Conservation (phyloP, 192 early-diverging fungal genomes). For the Coemansia sp. region DNA sequence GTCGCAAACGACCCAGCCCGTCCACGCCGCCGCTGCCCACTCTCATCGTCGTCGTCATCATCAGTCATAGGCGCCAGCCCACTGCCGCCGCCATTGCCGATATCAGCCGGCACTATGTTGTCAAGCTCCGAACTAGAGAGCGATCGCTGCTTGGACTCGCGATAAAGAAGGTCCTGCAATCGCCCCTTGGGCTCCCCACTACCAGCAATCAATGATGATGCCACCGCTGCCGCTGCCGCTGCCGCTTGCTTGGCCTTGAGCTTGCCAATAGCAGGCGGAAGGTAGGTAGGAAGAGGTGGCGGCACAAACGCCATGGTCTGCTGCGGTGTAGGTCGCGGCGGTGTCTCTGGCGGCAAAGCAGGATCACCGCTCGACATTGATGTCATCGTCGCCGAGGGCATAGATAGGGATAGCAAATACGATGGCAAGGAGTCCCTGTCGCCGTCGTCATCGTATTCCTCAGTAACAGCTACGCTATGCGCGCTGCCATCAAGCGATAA, state of each 20-base stretch:
- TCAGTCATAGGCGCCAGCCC: not conserved
- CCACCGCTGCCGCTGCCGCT: too few species aligned
- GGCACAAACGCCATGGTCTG: slow-evolving; percentile 7
- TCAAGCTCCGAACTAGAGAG: slow-evolving; percentile 51
- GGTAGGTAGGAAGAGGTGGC: not conserved
- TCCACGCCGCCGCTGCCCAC: too few species aligned
- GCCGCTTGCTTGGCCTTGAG: slow-evolving; percentile 8
- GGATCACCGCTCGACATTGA: too few species aligned
- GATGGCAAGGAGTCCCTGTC: slow-evolving; percentile 15
- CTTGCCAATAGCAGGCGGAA: not conserved
- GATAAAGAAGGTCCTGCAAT: slow-evolving; percentile 29
- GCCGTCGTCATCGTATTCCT: slow-evolving; percentile 4
- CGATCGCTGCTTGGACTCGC: slow-evolving; percentile 47
- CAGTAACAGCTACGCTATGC: slow-evolving; percentile 11
- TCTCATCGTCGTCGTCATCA: not conserved
- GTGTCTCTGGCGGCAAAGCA: not conserved
- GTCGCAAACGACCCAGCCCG: slow-evolving; percentile 28
- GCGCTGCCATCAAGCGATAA: slow-evolving; percentile 37
- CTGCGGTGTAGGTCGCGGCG: not conserved
- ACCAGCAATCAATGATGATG: not conserved
- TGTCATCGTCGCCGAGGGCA: not conserved
- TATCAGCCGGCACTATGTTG: slow-evolving; percentile 39
- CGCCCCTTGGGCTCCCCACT: slow-evolving; percentile 29
- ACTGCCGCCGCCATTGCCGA: slow-evolving; percentile 4
- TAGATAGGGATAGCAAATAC: slow-evolving; percentile 19